Evolutionary conservation across 345 rosid genomes (phyloP), one percentile per base, ranked within the genome.

Genomic region (Eutrema heterophyllum): DNA sequence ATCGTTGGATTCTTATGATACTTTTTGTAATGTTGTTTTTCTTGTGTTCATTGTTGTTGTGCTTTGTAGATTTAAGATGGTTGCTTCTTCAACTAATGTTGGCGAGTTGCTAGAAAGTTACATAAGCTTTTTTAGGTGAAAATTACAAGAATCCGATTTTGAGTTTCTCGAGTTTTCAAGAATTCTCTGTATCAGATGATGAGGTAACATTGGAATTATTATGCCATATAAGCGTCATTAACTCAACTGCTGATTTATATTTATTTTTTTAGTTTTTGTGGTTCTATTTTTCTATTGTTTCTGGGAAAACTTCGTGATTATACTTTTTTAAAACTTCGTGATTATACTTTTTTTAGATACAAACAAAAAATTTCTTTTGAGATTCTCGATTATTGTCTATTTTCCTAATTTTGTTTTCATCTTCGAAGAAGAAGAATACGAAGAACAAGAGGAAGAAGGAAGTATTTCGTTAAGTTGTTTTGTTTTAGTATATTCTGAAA

Each of bases 91-190:
- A 50, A 88, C 89, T 39, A 90, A 95, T 77, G 83, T 92, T 49
- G 99, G 99, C 4, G 57, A 57, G 40, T 78, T 95, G 57, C 71
- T 95, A 39, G 89, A 92, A 78, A 92, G 76, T n/a, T n/a, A n/a
- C n/a, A n/a, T n/a, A n/a, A n/a, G 73, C 83, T 88, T 76, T 82
- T 21, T 61, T 95, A 66, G 98, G 97, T 71, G 82, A 80, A n/a
- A 55, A 55, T 29, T 92, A 92, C 83, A 77, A 79, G 81, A 84
- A 92, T 79, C 94, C 99, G 6, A 52, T 90, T 21, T 83, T 87
- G n/a, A 90, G 89, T 79, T 95, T 95, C 83, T 83, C 92, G 1
- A 82, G 75, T 67, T 88, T 95, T 77, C 99, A 92, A 73, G 85
- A 92, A 59, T 95, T 92, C 81, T 95, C 98, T 0, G 96, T 88